A percentile compares a stretch with the other conserved stretches of the same genome.
Conservation (phyloP, 2,329 filamentous ascomycete genomes). For the Aspergillus luchuensis region DNA sequence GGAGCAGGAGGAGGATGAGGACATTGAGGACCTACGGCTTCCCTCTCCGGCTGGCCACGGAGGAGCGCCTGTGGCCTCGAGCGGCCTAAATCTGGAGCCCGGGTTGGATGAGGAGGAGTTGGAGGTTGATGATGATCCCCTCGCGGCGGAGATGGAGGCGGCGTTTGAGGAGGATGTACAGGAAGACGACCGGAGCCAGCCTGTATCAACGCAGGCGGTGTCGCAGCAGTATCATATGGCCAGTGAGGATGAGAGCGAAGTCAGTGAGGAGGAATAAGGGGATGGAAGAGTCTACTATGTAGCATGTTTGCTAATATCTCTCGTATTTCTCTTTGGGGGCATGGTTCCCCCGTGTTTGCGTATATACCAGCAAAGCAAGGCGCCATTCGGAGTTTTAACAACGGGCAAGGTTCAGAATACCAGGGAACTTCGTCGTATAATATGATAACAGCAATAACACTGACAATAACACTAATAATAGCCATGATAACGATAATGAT, state of each 20-base stretch:
- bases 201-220: conserved; percentile 28
- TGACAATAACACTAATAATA: background rate
- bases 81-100: conserved; percentile 14
- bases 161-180: conserved; percentile 50
- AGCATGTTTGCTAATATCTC: no score
- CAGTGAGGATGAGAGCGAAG: conserved; percentile 63
- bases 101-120: conserved; percentile 30
- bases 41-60: conserved; percentile 39
- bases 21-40: conserved; percentile 41
- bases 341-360: conserved; percentile 6
- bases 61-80: conserved; percentile 16
- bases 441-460: background rate
- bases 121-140: conserved; percentile 52
- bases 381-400: conserved; percentile 19
- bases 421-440: no score
- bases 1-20: conserved; percentile 41
- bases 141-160: conserved; percentile 62
- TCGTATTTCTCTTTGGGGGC: no score
- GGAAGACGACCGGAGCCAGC: conserved; percentile 42
- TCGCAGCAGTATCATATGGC: conserved; percentile 35
- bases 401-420: background rate
- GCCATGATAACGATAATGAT: background rate
- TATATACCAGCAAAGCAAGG: conserved; percentile 21
- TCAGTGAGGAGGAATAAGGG: conserved; percentile 65
- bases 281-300: conserved; percentile 12